A percentile compares a stretch with the other conserved stretches of the same genome.
phyloP scores from a whole-genome alignment of 371 early-diverging fungal genomes.

The Mucor lusitanicus region DNA sequence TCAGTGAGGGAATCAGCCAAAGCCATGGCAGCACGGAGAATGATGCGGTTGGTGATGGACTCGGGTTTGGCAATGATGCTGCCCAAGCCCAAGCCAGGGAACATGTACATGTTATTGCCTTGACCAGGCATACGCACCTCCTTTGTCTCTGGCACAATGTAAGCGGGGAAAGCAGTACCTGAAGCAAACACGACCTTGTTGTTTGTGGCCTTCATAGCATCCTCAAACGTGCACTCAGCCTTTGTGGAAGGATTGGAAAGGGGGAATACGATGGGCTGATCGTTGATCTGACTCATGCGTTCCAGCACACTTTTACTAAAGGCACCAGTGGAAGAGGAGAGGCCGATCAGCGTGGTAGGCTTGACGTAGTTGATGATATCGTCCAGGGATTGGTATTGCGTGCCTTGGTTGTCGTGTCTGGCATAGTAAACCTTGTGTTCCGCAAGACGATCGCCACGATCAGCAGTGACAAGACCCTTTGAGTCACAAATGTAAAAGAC shows the following conservation, averaged over 20 bases:
- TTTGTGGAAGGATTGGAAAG: slow-evolving; percentile 87
- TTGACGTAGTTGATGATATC: slow-evolving; percentile 77
- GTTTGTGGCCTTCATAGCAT: slow-evolving; percentile 81
- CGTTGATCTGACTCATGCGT: slow-evolving; percentile 74
- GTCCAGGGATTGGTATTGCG: slow-evolving; percentile 68
- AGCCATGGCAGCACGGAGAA: slow-evolving; percentile 78
- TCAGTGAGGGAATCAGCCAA: slow-evolving; percentile 75
- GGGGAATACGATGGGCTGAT: slow-evolving; percentile 89
- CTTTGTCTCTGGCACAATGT: slow-evolving; percentile 59
- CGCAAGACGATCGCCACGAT: slow-evolving; percentile 84
- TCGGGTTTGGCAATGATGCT: slow-evolving; percentile 69
- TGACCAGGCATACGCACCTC: slow-evolving; percentile 70
- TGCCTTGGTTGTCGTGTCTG: slow-evolving; percentile 72
- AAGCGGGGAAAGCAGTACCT: slow-evolving; percentile 90
- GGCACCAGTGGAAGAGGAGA: slow-evolving; percentile 74
- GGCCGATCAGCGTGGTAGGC: slow-evolving; percentile 84
- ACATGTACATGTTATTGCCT: slow-evolving; percentile 89
- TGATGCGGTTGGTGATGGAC: slow-evolving; percentile 77
- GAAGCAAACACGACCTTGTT: slow-evolving; percentile 89
- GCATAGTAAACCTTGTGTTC: slow-evolving; percentile 84
- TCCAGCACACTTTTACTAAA: slow-evolving; percentile 67
- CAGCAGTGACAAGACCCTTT: slow-evolving; percentile 76
- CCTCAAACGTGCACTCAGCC: slow-evolving; percentile 91
- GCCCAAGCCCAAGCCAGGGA: slow-evolving; percentile 92
- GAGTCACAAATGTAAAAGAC: slow-evolving; percentile 86